Conservation (phyloP, 768 basidiomycete species). For the Panaeolus papilionaceus region DNA sequence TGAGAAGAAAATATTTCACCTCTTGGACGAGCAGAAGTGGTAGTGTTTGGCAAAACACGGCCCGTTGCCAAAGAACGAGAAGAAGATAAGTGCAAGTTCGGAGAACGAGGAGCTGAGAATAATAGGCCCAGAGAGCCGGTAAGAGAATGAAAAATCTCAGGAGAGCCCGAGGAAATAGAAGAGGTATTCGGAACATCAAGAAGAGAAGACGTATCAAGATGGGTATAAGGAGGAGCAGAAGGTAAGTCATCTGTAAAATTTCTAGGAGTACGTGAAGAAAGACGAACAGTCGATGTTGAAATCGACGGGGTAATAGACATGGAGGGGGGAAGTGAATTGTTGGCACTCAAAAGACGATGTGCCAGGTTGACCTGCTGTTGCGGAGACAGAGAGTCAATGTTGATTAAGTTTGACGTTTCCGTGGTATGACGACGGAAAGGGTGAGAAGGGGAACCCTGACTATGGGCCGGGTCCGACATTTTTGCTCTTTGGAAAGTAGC, state of each 20-base stretch:
- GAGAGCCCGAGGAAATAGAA: slow-evolving; percentile 6
- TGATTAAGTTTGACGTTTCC: too few relatives aligned
- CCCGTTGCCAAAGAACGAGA: not conserved
- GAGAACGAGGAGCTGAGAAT: not conserved
- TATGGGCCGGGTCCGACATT: too few relatives aligned
- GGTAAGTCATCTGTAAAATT: too few relatives aligned
- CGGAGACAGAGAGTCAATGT: too few relatives aligned
- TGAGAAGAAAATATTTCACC: too few relatives aligned
- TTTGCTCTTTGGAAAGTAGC: too few relatives aligned
- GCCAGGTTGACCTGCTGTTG: too few relatives aligned
- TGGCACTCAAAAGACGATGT: not conserved
- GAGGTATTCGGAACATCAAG: not conserved
- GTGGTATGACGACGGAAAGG: too few relatives aligned
- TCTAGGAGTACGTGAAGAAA: too few relatives aligned
- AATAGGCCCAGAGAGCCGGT: not conserved
- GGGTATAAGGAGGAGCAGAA: too few relatives aligned
- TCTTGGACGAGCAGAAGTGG: too few relatives aligned
- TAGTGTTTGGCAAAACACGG: not conserved
- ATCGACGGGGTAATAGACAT: not conserved
- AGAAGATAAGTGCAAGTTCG: not conserved
- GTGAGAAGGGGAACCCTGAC: too few relatives aligned
- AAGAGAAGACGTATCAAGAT: not conserved
- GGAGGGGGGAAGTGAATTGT: not conserved
- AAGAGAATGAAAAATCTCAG: not conserved
- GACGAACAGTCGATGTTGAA: not conserved